Evolutionary conservation across 2,329 filamentous ascomycete genomes (phyloP), one percentile per base, ranked within the genome.

Genomic region (Spiromastix sp.): DNA sequence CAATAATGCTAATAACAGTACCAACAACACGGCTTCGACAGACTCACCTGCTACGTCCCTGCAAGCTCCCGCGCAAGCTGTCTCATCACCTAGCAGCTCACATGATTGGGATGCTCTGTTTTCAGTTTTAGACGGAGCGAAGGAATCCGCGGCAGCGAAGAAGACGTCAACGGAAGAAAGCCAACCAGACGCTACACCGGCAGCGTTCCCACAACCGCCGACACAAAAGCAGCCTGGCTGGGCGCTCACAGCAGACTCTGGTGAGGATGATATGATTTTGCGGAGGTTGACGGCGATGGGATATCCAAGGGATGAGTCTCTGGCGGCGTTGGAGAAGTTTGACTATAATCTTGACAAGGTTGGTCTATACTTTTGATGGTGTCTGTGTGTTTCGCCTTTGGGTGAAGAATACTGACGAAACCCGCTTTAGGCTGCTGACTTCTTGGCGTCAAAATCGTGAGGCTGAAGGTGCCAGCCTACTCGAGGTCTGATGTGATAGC

Each of bases 51-150:
- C 31, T 66, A 62, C 35, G 51, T 66, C 4, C 64, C 62, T 13
- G 52, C 56, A 30, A 47, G 52, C 2, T 59, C 59, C 9, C n/a
- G n/a, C n/a, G n/a, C n/a, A 22, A 30, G 24, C 12, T 7, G 13
- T 12, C n/a, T n/a, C 26, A 26, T 21, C 32, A 10, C 8, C 30
- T 6, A 15, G 12, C 33, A 24, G 27, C 9, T 25, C n/a, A n/a
- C 82, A 93, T 48, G 89, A 96, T 56, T 96, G 91, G 91, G 89
- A 96, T 51, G 82, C 85, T 25, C 85, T 96, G 37, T 96, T 96
- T 61, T 81, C 84, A 2, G 79, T 80, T 17, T 66, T 93, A 5
- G 82, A 89, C 48, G 72, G 71, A 2, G 61, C 71, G 7, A 48
- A 48, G 24, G 41, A 35, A 28, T 42, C 54, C 41, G 46, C 57